Conservation (phyloP, 495 filamentous ascomycete genomes). For the Massariosphaeria phaeospora region DNA sequence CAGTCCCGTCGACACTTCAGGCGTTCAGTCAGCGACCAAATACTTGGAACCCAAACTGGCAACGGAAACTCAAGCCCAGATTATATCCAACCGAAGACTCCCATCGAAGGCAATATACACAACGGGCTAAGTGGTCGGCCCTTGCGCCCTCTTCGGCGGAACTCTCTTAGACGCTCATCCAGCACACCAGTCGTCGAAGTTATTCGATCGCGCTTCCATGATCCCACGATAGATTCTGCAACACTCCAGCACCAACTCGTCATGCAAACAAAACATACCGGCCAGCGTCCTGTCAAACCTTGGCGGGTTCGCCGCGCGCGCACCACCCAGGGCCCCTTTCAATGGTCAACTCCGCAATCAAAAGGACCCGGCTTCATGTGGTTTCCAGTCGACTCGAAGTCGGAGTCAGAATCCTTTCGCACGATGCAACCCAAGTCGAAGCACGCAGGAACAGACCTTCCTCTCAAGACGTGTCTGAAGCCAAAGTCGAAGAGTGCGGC, state of each 20-base stretch:
- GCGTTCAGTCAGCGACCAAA: background rate
- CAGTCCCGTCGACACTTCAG: background rate
- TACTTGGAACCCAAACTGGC: background rate
- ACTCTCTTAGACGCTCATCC: background rate
- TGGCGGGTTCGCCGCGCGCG: background rate
- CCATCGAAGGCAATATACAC: too few relatives aligned
- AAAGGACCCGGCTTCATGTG: background rate
- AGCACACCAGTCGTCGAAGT: background rate
- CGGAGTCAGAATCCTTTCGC: background rate
- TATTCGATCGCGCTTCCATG: background rate
- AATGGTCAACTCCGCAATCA: slow-evolving; percentile 1
- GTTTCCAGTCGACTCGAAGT: background rate
- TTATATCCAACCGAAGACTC: background rate
- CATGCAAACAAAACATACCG: background rate
- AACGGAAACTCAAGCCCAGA: background rate
- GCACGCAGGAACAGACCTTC: background rate
- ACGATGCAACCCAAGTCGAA: background rate
- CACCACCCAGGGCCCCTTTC: background rate
- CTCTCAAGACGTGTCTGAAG: slow-evolving; percentile 23
- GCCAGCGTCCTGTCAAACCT: background rate
- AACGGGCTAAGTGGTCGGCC: too few relatives aligned
- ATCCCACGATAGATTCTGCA: slow-evolving; percentile 4
- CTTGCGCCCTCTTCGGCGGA: too few relatives aligned
- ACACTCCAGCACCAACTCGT: slow-evolving; percentile 12
- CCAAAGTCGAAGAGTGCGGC: slow-evolving; percentile 16